Evolutionary conservation across 352 stramenopile genomes (phyloP), one percentile per base, ranked within the genome.

Genomic region (Phytophthora melonis): DNA sequence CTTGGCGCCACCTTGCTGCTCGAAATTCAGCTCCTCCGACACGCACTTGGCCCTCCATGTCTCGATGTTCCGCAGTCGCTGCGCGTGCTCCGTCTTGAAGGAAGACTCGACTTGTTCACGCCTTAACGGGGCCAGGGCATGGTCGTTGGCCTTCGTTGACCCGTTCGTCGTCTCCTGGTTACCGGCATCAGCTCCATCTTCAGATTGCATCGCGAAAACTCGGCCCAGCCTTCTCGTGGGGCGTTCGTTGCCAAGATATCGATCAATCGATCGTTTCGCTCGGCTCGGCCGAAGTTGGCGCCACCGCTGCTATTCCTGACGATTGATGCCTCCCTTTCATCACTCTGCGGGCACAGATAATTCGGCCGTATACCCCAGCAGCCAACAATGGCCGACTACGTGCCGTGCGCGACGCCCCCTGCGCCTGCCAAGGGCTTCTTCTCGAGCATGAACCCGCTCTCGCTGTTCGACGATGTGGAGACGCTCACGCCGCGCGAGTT

Each of bases 401-500:
- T 64, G 6, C 58, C 27, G 13, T 67, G 64, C 36, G 64, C 54
- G 39, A 74, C 59, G 16, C 41, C 58, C 27, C 58, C 68, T 39
- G 11, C 72, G 7, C 58, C 68, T 39, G 7, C 72, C 11, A 78
- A 81, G 41, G 58, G 73, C n/a, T 86, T 93, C 58, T 73, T 90
- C 23, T 72, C 83, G 36, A 82, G 64, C 56, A 77, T 93, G 8
- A 91, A 93, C 36, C 83, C 86, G 1, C 72, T 91, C 16, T 72
- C 62, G 10, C 61, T 93, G 60, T 81, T 93, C 43, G 75, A 84
- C n/a, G 79, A 91, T 3, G 78, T 84, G 8, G 60, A 83, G n/a
- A 70, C 72, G 32, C 74, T 91, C 56, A 91, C 87, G 0, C 78
- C 75, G 11, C 70, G 68, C 25, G 87, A 93, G 57, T 94, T 94